phyloP scores from a whole-genome alignment of 768 basidiomycete genomes.

The Russula compacta region DNA sequence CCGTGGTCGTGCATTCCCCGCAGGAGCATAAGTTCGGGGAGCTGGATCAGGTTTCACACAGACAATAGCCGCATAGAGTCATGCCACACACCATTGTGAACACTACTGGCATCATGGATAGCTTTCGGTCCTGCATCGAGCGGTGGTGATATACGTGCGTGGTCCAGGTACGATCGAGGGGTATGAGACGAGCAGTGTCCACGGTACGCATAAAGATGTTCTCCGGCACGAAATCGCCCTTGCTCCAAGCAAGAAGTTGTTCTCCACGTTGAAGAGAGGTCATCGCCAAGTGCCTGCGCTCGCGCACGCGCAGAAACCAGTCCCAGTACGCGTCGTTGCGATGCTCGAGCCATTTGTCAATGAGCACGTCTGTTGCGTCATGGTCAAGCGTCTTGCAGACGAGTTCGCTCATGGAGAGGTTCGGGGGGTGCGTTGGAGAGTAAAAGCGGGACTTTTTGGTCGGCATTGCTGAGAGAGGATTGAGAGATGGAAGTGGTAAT shows the following conservation, averaged over 20 bases:
- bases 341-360: conserved; percentile 79
- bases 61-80: not conserved
- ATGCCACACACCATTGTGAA: conserved; percentile 58
- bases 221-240: conserved; percentile 70
- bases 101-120: conserved; percentile 72
- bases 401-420: conserved; percentile 67
- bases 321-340: conserved; percentile 67
- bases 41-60: conserved; percentile 29
- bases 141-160: conserved; percentile 74
- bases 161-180: conserved; percentile 74
- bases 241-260: conserved; percentile 42
- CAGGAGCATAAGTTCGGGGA: conserved; percentile 71
- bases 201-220: conserved; percentile 74
- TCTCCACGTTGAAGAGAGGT: conserved; percentile 33
- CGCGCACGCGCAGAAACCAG: conserved; percentile 65
- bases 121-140: conserved; percentile 61
- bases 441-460: conserved; percentile 33
- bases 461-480: conserved; percentile 4
- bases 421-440: conserved; percentile 57
- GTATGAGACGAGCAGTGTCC: conserved; percentile 68
- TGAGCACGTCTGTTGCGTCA: conserved; percentile 67
- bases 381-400: conserved; percentile 71
- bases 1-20: conserved; percentile 75
- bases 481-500: not conserved
- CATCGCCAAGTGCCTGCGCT: conserved; percentile 49